A percentile compares a stretch with the other conserved stretches of the same genome.
phyloP scores from a whole-genome alignment of 257 asterid genomes.

The Paulownia fortunei region DNA sequence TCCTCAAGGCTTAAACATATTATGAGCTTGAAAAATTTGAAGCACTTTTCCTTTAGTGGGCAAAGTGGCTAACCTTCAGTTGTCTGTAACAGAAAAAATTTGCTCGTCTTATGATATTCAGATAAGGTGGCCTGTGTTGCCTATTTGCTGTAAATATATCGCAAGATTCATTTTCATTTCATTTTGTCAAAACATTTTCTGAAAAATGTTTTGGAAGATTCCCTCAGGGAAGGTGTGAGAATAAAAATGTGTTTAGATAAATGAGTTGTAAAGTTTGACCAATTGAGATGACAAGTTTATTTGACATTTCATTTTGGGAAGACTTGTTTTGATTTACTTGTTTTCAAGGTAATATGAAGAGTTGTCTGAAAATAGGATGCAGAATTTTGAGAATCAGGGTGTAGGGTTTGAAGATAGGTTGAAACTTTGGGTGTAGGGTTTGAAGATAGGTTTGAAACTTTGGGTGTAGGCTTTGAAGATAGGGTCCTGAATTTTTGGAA shows the following conservation, averaged over 20 bases:
- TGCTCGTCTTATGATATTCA: conserved; percentile 5
- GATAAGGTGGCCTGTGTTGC: conserved; percentile 1
- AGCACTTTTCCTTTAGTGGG: background rate
- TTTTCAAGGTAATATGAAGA: background rate
- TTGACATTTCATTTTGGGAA: background rate
- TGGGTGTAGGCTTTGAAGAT: too few relatives aligned
- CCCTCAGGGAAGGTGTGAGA: background rate
- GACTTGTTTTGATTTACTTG: background rate
- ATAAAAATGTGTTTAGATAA: background rate
- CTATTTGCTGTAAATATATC: background rate
- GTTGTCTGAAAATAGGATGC: too few relatives aligned
- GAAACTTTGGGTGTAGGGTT: too few relatives aligned
- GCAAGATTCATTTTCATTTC: background rate
- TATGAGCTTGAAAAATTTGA: conserved; percentile 14
- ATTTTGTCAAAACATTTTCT: background rate
- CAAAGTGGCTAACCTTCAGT: conserved; percentile 11
- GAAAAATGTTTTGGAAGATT: background rate
- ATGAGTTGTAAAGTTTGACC: background rate
- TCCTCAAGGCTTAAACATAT: conserved; percentile 20
- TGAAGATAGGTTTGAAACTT: too few relatives aligned
- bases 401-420: background rate
- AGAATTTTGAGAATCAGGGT: background rate
- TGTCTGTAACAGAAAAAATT: background rate
- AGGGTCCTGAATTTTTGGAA: too few relatives aligned
- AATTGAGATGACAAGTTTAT: background rate